These are phyloP conservation scores for Chalciporus sp. DNA, from an alignment of 1,284 basidiomycete species.

Conservation along the genomic window DNA sequence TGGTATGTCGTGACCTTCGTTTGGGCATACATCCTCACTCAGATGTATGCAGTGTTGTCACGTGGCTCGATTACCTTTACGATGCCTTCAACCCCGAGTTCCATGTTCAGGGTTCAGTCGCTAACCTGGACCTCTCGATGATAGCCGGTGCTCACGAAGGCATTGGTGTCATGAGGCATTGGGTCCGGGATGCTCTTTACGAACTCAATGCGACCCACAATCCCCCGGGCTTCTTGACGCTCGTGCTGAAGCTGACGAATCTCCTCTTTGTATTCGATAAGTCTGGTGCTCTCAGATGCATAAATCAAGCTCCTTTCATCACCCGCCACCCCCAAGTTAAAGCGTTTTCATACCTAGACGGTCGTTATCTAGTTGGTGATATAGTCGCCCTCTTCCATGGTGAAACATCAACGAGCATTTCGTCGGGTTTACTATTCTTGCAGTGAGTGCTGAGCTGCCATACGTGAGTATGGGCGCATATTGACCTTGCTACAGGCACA, in stretches of 20 bases:
- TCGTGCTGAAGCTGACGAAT: slow-evolving; percentile 32
- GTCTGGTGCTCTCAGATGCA: slow-evolving; percentile 19
- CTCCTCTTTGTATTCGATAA: slow-evolving; percentile 35
- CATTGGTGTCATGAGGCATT: slow-evolving; percentile 41
- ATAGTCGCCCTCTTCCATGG: slow-evolving; percentile 29
- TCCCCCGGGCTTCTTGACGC: slow-evolving; percentile 30
- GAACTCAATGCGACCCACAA: slow-evolving; percentile 15
- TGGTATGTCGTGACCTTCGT: not conserved
- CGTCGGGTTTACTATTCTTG: slow-evolving; percentile 34
- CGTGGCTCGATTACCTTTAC: slow-evolving; percentile 43
- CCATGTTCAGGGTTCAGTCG: slow-evolving; percentile 39
- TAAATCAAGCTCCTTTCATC: slow-evolving; percentile 17
- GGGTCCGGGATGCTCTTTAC: slow-evolving; percentile 43
- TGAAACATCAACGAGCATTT: slow-evolving; percentile 13
- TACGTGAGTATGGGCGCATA: no score
- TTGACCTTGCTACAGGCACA: slow-evolving; percentile 21
- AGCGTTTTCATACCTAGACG: slow-evolving; percentile 14
- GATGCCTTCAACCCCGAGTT: slow-evolving; percentile 43
- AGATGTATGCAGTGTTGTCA: not conserved
- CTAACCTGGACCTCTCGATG: slow-evolving; percentile 33
- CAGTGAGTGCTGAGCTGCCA: not conserved
- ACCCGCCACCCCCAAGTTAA: not conserved
- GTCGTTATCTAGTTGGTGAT: slow-evolving; percentile 40
- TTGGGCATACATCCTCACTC: no score
- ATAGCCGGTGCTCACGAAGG: slow-evolving; percentile 42